Percentiles rank a stretch among this genome's conserved stretches.
Evolutionary conservation across 805 yeast genomes (phyloP).

Genomic region (Yamadazyma laniorum): DNA sequence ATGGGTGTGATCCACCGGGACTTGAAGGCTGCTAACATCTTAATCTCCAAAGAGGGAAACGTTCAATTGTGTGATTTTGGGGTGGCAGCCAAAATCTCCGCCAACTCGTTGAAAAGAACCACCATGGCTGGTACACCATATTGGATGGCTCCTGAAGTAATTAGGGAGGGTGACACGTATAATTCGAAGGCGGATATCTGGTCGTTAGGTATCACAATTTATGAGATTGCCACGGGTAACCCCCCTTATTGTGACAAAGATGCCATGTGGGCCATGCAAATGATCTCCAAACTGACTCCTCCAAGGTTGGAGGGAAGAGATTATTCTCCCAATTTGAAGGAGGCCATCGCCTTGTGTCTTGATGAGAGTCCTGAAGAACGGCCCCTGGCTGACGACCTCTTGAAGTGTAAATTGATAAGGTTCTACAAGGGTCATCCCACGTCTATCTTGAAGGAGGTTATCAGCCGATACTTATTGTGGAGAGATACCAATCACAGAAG

Average conservation of each 20-base stretch:
- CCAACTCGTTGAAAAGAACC: constrained; percentile 73
- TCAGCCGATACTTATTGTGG: constrained; percentile 70
- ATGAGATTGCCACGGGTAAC: constrained; percentile 93
- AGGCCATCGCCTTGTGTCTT: constrained; percentile 83
- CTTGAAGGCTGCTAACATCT: constrained; percentile 92
- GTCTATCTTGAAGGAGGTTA: constrained; percentile 63
- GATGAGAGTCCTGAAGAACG: constrained; percentile 93
- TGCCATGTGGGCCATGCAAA: constrained; percentile 90
- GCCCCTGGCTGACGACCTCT: constrained; percentile 79
- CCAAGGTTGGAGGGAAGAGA: constrained; percentile 91
- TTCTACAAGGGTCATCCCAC: constrained; percentile 61
- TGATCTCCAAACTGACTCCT: constrained; percentile 90
- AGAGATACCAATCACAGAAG: constrained; percentile 50
- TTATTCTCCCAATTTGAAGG: constrained; percentile 73
- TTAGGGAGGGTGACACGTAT: constrained; percentile 83
- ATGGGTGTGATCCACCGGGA: constrained; percentile 95
- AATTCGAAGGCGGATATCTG: constrained; percentile 94
- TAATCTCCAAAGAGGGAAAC: constrained; percentile 83
- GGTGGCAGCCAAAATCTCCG: constrained; percentile 89
- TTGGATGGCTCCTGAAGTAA: constrained; percentile 99
- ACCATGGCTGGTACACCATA: constrained; percentile 96
- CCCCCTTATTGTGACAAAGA: constrained; percentile 97
- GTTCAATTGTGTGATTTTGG: constrained; percentile 97
- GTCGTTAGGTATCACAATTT: constrained; percentile 93
- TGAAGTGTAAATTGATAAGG: constrained; percentile 70